These are phyloP conservation scores for Hyaloscypha finlandica DNA, from an alignment of 495 filamentous ascomycete species.

Conservation along the genomic window DNA sequence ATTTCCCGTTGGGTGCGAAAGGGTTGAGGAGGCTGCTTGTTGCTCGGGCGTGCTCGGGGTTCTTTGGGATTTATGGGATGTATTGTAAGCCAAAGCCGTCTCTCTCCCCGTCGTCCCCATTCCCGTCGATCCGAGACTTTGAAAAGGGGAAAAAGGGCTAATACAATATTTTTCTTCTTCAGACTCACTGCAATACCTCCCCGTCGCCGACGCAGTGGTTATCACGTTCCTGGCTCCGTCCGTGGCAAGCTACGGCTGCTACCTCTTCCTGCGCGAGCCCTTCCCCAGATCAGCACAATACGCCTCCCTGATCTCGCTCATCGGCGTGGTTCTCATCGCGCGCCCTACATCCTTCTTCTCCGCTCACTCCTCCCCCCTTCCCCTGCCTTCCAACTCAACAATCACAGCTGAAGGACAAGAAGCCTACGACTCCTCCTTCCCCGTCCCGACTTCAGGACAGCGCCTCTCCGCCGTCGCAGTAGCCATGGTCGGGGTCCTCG, in stretches of 20 bases:
- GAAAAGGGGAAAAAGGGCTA: neutral
- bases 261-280: constrained; percentile 70
- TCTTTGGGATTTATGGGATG: constrained; percentile 80
- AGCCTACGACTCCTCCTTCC: constrained; percentile 34
- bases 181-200: constrained; percentile 77
- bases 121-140: too few species aligned
- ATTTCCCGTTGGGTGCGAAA: constrained; percentile 70
- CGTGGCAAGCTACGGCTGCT: constrained; percentile 81
- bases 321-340: constrained; percentile 85
- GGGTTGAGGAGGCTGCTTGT: constrained; percentile 69
- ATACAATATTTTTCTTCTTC: neutral
- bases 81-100: constrained; percentile 45
- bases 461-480: constrained; percentile 72
- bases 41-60: constrained; percentile 70
- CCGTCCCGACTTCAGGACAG: constrained; percentile 58
- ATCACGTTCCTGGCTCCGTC: constrained; percentile 88
- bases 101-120: neutral
- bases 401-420: constrained; percentile 21
- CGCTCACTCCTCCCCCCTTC: constrained; percentile 28
- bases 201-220: constrained; percentile 88
- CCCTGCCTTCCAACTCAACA: constrained; percentile 31
- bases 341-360: constrained; percentile 64
- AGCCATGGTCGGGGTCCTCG: constrained; percentile 79
- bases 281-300: constrained; percentile 79
- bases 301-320: constrained; percentile 72